These are phyloP conservation scores for Hyaloscypha variabilis DNA, from an alignment of 495 filamentous ascomycete species.

Conservation along the genomic window DNA sequence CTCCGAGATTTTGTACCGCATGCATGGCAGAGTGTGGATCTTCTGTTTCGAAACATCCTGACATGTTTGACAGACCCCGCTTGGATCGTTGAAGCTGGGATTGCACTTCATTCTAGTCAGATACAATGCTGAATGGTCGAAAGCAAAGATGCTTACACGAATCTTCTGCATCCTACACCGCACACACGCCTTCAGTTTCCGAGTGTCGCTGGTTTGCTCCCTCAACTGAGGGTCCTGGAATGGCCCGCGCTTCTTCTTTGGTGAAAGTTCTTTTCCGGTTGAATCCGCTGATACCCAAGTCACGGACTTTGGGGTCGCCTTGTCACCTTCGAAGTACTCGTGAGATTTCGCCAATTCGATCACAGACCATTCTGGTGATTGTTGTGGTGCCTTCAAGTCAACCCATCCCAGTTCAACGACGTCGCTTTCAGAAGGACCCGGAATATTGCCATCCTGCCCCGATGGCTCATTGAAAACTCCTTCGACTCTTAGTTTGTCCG, in stretches of 20 bases:
- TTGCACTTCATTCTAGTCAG: conserved; percentile 40
- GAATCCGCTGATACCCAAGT: conserved; percentile 6
- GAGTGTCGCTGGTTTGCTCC: conserved; percentile 49
- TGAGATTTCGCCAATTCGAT: neutral
- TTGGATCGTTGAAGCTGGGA: conserved; percentile 42
- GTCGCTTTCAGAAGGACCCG: neutral
- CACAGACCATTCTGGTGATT: neutral
- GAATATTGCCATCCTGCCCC: too few relatives aligned
- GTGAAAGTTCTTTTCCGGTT: neutral
- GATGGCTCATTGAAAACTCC: neutral
- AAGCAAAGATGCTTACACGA: conserved; percentile 40
- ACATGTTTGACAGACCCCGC: conserved; percentile 49
- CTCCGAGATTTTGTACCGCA: conserved; percentile 54
- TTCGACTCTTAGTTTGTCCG: neutral
- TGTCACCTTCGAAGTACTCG: neutral
- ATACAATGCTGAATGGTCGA: neutral
- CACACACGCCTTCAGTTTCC: conserved; percentile 54
- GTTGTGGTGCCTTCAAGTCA: neutral
- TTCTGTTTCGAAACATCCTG: conserved; percentile 41
- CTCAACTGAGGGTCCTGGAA: conserved; percentile 48
- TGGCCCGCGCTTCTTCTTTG: conserved; percentile 38
- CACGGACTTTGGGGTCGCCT: neutral
- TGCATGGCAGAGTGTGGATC: conserved; percentile 45
- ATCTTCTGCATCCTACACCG: conserved; percentile 56
- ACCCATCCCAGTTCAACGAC: neutral